Evolutionary conservation across 331 rosid genomes (phyloP), one percentile per base, ranked within the genome.

Genomic region (Pyracantha coccinea): DNA sequence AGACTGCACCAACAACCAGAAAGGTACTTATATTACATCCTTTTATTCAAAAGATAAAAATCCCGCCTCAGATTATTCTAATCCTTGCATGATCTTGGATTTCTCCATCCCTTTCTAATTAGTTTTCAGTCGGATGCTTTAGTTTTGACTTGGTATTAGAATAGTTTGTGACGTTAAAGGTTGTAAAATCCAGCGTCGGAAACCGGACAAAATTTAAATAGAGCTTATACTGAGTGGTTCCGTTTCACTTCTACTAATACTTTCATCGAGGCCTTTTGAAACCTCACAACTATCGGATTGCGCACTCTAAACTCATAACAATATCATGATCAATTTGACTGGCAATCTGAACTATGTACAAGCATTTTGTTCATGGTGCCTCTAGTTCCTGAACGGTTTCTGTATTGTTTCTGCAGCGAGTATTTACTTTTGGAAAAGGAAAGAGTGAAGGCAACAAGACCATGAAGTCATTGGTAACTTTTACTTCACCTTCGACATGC

Each of bases 351-450:
- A 41, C 47, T 11, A 41, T 41, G 28, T 44, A 45, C 23, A 52
- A 57, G 55, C 57, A 38, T 67, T 74, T 66, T 72, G 24, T 25
- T 57, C 16, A 12, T 21, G 38, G 72, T 66, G 25, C n/a, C 15
- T 74, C 17, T 66, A 33, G 27, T 57, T 29, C 57, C 69, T 71
- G 21, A 72, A 72, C 68, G 47, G 66, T 12, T 59, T 72, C n/a
- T 81, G 8, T 74, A 78, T 59, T 77, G 77, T 83, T 72, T 79
- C 23, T 78, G 73, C 95, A 90, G 95, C 73, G 92, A 70, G 98
- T 91, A 61, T 94, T 87, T 78, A 90, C 89, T 64, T 94, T 94
- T 75, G 97, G 98, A 73, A 94, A 94, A 81, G 97, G 98, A 69
- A 83, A 72, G 72, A 88, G 95, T 78, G 97, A 94, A 81, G 98